Conservation (phyloP, 2,329 filamentous ascomycete species). For the Trichothecium sympodiale region DNA sequence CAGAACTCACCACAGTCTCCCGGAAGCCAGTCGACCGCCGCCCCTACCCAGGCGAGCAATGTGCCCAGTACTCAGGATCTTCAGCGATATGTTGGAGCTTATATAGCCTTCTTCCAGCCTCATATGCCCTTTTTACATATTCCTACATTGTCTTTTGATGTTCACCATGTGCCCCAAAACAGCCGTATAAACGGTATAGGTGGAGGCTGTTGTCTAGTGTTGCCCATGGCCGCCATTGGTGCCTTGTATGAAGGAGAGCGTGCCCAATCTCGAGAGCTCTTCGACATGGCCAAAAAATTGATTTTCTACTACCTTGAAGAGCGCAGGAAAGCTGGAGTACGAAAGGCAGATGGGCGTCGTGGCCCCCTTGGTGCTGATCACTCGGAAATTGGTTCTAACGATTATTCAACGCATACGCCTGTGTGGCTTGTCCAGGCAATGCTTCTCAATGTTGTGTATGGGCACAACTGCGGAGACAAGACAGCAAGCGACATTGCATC, state of each 20-base stretch:
- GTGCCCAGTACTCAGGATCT: constrained; percentile 77
- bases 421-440: constrained; percentile 95
- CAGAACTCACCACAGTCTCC: constrained; percentile 44
- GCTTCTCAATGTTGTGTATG: constrained; percentile 91
- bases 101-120: constrained; percentile 86
- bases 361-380: constrained; percentile 36
- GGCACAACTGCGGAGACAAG: constrained; percentile 89
- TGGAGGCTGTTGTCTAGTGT: constrained; percentile 73
- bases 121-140: constrained; percentile 93
- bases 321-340: constrained; percentile 72
- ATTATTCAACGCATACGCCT: constrained; percentile 48
- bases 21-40: constrained; percentile 35
- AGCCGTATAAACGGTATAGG: constrained; percentile 51
- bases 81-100: constrained; percentile 81
- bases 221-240: constrained; percentile 71
- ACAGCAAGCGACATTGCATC: constrained; percentile 83
- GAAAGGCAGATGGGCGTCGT: constrained; percentile 48
- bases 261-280: constrained; percentile 69
- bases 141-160: constrained; percentile 82
- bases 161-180: constrained; percentile 51
- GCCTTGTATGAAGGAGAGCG: constrained; percentile 82
- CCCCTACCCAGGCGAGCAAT: constrained; percentile 40
- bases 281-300: constrained; percentile 91
- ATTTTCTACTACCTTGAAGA: constrained; percentile 90
- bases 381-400: constrained; percentile 17